Base-by-base conservation (phyloP, 495 filamentous ascomycete species). In the Pyrenopolyporus hunteri region DNA sequence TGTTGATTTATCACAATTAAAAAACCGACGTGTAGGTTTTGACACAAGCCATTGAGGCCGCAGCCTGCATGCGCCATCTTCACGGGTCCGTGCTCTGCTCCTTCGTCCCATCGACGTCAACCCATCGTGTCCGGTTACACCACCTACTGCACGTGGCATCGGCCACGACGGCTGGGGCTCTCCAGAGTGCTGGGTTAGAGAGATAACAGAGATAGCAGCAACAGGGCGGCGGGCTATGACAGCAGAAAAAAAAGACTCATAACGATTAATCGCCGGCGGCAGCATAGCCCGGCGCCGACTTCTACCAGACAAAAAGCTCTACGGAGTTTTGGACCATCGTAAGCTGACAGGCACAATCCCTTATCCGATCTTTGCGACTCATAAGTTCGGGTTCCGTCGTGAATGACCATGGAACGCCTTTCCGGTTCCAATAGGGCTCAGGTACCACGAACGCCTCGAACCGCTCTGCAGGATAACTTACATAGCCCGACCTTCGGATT, bases 51-150 rank as follows among this genome's bases (percentile, higher is more conserved):
- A n/a, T n/a, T n/a, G 46, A 25, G 28, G 11, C 32, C 20, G 2
- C 35, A 50, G 39, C 19, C 25, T 61, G 33, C 51, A 46, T 44
- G 35, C 20, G n/a, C n/a, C n/a, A n/a, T n/a, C n/a, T n/a, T n/a
- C n/a, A n/a, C n/a, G n/a, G 16, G 9, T 45, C 14, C 19, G 23
- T 5, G 26, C 42, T 33, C 14, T 40, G 13, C 25, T 49, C 39
- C 42, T 25, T 43, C 36, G n/a, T 25, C 14, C 26, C 20, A 17
- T 26, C 14, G 28, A 31, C 47, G 10, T 47, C 47, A 9, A 40
- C 19, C 17, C 35, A 29, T 17, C 17, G 39, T 44, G 47, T 61
- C 57, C 52, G 57, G 62, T 66, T 57, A 53, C 63, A 66, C 57
- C 20, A 16, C 63, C 22, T 57, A 36, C 25, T 50, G 40, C 63